These are phyloP conservation scores for Citrus trifoliata DNA, from an alignment of 345 rosid genomes.

Conservation along the genomic window DNA sequence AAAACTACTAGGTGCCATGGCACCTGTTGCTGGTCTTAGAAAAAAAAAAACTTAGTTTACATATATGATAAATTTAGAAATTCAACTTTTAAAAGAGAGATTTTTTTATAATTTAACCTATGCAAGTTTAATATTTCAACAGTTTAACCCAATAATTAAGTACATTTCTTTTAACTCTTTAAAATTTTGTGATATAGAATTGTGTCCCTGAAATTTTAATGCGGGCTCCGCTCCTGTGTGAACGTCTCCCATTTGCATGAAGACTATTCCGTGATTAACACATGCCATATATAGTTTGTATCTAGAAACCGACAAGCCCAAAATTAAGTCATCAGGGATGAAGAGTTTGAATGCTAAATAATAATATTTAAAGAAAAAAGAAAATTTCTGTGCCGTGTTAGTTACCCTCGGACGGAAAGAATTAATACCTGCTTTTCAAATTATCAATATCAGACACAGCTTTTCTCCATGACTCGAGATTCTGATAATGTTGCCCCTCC, in stretches of 20 bases:
- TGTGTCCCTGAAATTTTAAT: too few species aligned
- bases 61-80: too few species aligned
- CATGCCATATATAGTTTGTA: background rate
- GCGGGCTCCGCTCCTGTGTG: background rate
- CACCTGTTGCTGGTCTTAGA: too few species aligned
- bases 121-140: too few species aligned
- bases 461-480: background rate
- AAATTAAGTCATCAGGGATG: background rate
- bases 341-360: too few species aligned
- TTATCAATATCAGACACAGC: background rate
- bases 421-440: background rate
- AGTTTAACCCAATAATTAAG: too few species aligned
- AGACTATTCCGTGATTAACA: background rate
- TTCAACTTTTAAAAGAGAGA: too few species aligned
- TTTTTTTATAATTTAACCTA: too few species aligned
- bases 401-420: background rate
- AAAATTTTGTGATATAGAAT: too few species aligned
- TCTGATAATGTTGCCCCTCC: background rate
- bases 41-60: too few species aligned
- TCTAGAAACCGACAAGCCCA: background rate
- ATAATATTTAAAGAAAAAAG: background rate
- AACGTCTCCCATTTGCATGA: background rate
- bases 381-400: slow-evolving; percentile 11
- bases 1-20: too few species aligned
- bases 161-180: too few species aligned